Conservation (phyloP, 2,329 filamentous ascomycete species). For the Pseudogymnoascus sp. region DNA sequence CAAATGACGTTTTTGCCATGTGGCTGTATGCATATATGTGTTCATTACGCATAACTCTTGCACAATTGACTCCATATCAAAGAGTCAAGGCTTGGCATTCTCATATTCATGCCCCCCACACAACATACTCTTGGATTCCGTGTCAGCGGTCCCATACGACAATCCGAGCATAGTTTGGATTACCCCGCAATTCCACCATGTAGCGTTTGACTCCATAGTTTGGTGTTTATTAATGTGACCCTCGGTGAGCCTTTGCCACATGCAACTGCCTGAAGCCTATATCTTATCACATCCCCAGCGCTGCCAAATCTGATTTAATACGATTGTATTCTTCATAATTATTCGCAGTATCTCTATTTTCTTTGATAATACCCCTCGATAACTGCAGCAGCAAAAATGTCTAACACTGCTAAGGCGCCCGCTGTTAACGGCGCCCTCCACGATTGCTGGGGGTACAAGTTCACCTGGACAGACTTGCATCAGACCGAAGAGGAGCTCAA, state of each 20-base stretch:
- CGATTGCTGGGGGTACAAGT: slow-evolving; percentile 54
- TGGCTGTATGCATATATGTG: too few relatives aligned
- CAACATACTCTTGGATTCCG: neutral
- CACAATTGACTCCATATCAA: too few relatives aligned
- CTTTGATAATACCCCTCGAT: neutral
- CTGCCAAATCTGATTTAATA: neutral
- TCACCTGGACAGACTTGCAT: slow-evolving; percentile 62
- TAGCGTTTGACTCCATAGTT: neutral
- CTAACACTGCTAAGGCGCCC: neutral
- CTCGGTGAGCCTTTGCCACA: slow-evolving; percentile 3
- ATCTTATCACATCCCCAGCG: neutral
- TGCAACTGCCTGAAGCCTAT: neutral
- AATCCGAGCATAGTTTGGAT: neutral
- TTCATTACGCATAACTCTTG: too few relatives aligned
- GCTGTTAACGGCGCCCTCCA: neutral
- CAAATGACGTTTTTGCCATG: too few relatives aligned
- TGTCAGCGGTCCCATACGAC: neutral
- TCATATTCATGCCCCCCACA: neutral
- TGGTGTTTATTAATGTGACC: neutral
- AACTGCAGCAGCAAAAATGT: neutral
- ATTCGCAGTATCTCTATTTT: neutral
- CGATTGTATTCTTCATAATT: neutral
- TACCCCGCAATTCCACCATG: neutral
- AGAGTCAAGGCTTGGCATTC: too few relatives aligned
- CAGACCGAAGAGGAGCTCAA: slow-evolving; percentile 50